These are phyloP conservation scores for Angophora floribunda DNA, from an alignment of 345 rosid species.

Conservation along the genomic window DNA sequence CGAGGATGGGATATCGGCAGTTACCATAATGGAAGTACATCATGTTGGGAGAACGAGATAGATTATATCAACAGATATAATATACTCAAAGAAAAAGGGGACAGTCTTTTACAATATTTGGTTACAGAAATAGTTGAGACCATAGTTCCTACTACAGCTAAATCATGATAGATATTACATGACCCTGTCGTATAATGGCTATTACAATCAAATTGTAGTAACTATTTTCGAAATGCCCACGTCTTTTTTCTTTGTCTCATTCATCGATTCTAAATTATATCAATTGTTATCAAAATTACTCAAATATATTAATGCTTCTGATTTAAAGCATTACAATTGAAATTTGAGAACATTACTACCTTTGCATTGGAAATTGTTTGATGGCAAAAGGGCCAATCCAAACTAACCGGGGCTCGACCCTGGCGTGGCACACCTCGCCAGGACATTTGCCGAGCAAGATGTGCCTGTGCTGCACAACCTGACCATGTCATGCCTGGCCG, in stretches of 20 bases:
- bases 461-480: neutral
- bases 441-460: neutral
- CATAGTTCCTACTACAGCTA: neutral
- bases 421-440: neutral
- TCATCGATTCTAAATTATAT: neutral
- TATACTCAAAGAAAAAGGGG: constrained; percentile 61
- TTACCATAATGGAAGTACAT: constrained; percentile 69
- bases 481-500: neutral
- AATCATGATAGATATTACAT: neutral
- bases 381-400: neutral
- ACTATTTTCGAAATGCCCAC: neutral
- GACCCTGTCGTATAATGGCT: neutral
- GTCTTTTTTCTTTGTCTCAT: neutral
- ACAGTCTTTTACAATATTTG: constrained; percentile 4
- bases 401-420: neutral
- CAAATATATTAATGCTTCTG: neutral
- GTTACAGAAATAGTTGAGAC: neutral
- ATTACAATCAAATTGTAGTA: neutral
- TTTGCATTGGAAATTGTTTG: neutral
- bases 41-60: constrained; percentile 77
- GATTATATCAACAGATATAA: constrained; percentile 44
- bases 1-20: constrained; percentile 20
- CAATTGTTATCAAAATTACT: neutral
- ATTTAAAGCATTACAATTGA: neutral
- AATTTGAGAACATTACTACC: neutral